Conservation (phyloP, 176 grass and related monocot genomes). For the Aegilops tauschii region DNA sequence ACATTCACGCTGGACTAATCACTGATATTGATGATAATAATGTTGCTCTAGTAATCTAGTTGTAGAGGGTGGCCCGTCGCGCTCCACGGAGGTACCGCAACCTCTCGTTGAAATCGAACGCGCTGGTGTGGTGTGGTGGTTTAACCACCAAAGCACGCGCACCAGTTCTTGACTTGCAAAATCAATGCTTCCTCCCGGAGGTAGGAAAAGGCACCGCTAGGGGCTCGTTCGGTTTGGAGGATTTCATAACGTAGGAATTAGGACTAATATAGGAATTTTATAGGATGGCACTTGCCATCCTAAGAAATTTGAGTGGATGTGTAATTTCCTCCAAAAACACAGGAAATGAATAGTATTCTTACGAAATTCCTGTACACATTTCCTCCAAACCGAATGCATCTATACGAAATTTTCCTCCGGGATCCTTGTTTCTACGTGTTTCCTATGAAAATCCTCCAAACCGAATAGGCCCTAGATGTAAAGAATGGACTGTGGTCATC, state of each 20-base stretch:
- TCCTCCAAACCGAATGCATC: no score
- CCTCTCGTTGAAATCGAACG: constrained; percentile 44
- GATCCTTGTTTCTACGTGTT: no score
- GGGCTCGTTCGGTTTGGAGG: no score
- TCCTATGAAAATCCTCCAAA: no score
- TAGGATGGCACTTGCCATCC: no score
- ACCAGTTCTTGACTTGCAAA: constrained; percentile 23
- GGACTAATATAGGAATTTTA: no score
- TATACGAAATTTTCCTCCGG: no score
- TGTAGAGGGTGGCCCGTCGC: constrained; percentile 46
- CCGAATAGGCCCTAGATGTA: not conserved
- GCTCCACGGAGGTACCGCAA: constrained; percentile 31
- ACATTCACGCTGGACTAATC: constrained; percentile 14
- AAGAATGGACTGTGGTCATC: not conserved
- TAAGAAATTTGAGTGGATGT: no score
- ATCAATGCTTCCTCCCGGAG: not conserved
- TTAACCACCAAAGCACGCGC: constrained; percentile 48
- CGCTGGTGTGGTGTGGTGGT: constrained; percentile 20
- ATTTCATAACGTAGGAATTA: no score
- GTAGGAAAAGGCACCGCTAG: not conserved
- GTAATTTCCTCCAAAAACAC: no score
- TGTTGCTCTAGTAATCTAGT: constrained; percentile 5
- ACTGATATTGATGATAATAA: constrained; percentile 14
- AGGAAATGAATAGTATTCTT: no score
- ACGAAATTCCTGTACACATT: no score